Percentiles rank a stretch among this genome's conserved stretches.
phyloP scores from a whole-genome alignment of 129 eudicot genomes.

The Glebionis coronaria region DNA sequence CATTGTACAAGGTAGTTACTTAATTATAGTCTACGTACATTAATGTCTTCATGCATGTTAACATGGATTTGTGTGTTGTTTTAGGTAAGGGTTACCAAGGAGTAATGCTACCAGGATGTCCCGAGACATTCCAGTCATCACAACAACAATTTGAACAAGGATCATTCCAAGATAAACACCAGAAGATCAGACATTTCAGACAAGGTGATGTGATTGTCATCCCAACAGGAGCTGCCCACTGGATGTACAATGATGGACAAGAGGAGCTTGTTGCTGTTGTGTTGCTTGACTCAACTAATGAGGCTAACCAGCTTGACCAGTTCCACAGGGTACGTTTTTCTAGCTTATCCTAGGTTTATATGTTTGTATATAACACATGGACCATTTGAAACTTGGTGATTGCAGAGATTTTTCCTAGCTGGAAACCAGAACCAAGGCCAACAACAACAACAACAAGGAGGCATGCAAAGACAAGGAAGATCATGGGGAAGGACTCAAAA shows the following conservation, averaged over 20 bases:
- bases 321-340: slow-evolving; percentile 46
- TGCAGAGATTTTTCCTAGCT: slow-evolving; percentile 65
- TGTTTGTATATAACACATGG: no score
- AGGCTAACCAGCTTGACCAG: slow-evolving; percentile 67
- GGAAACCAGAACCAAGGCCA: slow-evolving; percentile 44
- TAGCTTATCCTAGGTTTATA: background rate
- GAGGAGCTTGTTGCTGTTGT: slow-evolving; percentile 42
- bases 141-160: slow-evolving; percentile 31
- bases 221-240: slow-evolving; percentile 71
- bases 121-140: slow-evolving; percentile 65
- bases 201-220: slow-evolving; percentile 62
- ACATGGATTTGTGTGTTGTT: background rate
- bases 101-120: slow-evolving; percentile 55
- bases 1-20: slow-evolving; percentile 42
- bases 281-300: slow-evolving; percentile 44
- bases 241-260: slow-evolving; percentile 72
- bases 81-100: slow-evolving; percentile 67
- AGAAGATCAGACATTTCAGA: slow-evolving; percentile 52
- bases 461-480: background rate
- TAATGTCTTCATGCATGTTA: no score
- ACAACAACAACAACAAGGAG: slow-evolving; percentile 16
- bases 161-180: slow-evolving; percentile 59
- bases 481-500: slow-evolving; percentile 16
- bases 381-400: background rate
- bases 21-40: no score